Evolutionary conservation across 2,329 filamentous ascomycete species (phyloP).

Genomic region (Pyrenochaeta sp.): DNA sequence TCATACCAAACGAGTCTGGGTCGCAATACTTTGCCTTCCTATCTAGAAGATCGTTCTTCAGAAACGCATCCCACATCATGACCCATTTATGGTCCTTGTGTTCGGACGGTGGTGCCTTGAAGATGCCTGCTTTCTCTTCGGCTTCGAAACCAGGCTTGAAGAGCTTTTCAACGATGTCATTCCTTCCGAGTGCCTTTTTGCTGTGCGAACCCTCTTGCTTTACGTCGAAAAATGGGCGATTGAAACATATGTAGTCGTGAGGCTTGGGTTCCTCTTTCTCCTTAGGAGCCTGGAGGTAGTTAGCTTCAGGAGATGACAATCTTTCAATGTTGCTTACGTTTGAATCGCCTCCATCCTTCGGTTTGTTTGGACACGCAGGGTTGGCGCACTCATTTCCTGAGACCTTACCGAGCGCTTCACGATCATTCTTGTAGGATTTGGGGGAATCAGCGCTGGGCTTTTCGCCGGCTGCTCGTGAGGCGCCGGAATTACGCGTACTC

Average conservation of each 20-base stretch:
- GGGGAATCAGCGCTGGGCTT: constrained; percentile 10
- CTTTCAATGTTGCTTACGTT: background rate
- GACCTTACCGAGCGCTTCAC: background rate
- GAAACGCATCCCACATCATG: constrained; percentile 23
- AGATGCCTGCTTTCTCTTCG: constrained; percentile 11
- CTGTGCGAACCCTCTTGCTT: constrained; percentile 7
- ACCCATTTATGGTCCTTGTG: constrained; percentile 29
- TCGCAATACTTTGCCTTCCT: constrained; percentile 21
- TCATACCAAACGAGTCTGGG: constrained; percentile 22
- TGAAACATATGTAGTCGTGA: constrained; percentile 24
- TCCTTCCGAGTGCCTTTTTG: constrained; percentile 3
- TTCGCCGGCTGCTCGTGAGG: constrained; percentile 9
- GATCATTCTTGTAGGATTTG: constrained; percentile 3
- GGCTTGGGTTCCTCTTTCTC: background rate
- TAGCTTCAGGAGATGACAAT: background rate
- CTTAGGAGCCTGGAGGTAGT: background rate
- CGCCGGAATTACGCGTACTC: constrained; percentile 7
- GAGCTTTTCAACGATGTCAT: constrained; percentile 4
- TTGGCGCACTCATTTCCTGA: background rate
- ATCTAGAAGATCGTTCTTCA: constrained; percentile 7
- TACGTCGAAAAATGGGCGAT: constrained; percentile 22
- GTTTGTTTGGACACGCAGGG: background rate
- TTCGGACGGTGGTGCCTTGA: constrained; percentile 9
- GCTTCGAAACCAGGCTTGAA: constrained; percentile 14
- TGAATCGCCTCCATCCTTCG: background rate